These are phyloP conservation scores for Ophiocordyceps robertsii DNA, from an alignment of 2,329 filamentous ascomycete genomes.

Conservation along the genomic window DNA sequence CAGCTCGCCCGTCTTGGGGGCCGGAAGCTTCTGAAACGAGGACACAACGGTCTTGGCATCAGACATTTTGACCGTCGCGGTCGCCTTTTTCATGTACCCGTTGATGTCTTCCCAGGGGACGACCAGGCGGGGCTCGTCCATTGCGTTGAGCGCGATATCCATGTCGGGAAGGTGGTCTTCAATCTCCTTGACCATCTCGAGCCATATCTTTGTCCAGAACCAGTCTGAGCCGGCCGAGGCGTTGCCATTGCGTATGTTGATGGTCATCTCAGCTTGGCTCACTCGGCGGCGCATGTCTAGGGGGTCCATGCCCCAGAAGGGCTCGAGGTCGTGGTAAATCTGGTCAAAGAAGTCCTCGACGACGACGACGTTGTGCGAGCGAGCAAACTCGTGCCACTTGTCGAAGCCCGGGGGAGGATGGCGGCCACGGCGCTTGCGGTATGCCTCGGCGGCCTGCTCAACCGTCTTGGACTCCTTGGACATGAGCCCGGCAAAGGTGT, in stretches of 20 bases:
- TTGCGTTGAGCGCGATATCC: constrained; percentile 52
- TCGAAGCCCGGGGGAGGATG: constrained; percentile 52
- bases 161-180: constrained; percentile 48
- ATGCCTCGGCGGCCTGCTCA: constrained; percentile 40
- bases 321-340: constrained; percentile 46
- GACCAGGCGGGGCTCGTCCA: constrained; percentile 54
- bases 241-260: constrained; percentile 39
- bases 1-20: constrained; percentile 20
- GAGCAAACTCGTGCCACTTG: constrained; percentile 44
- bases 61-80: constrained; percentile 29
- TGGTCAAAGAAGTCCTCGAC: constrained; percentile 53
- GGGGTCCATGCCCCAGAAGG: constrained; percentile 41
- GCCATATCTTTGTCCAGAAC: constrained; percentile 46
- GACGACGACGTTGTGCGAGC: constrained; percentile 35
- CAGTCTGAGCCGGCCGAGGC: constrained; percentile 38
- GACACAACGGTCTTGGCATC: constrained; percentile 29
- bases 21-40: constrained; percentile 28
- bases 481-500: constrained; percentile 23
- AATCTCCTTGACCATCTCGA: constrained; percentile 37
- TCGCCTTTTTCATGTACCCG: constrained; percentile 37
- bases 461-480: constrained; percentile 34
- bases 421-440: constrained; percentile 42
- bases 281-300: constrained; percentile 36
- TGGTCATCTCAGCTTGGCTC: constrained; percentile 44
- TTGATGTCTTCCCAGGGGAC: constrained; percentile 50